Evolutionary conservation across 495 filamentous ascomycete species (phyloP).

Genomic region (Cudoniella acicularis): DNA sequence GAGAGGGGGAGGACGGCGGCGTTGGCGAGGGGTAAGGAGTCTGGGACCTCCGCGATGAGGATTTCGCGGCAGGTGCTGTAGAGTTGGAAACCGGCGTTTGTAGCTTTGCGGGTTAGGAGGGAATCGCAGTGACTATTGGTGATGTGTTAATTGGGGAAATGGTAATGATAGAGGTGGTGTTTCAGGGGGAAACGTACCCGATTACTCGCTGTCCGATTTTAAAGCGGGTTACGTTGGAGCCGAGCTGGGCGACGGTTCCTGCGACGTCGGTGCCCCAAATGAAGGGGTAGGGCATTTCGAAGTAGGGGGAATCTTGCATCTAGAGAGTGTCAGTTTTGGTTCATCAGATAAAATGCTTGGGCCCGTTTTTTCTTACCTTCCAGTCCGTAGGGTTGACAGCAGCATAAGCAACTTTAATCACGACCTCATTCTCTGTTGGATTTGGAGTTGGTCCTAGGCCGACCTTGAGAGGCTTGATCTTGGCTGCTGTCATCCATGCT

Average conservation of each 20-base stretch:
- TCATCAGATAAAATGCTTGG: too few relatives aligned
- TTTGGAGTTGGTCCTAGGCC: not conserved
- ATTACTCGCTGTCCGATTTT: slow-evolving; percentile 17
- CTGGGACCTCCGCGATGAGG: slow-evolving; percentile 30
- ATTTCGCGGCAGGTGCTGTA: slow-evolving; percentile 11
- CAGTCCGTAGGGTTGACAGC: slow-evolving; percentile 19
- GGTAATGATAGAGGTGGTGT: not conserved
- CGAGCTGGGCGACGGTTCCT: slow-evolving; percentile 29
- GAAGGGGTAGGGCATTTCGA: slow-evolving; percentile 4
- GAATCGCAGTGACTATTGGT: slow-evolving; percentile 8
- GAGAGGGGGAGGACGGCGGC: slow-evolving; percentile 40
- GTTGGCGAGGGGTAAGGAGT: slow-evolving; percentile 30
- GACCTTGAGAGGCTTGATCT: not conserved
- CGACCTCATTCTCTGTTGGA: slow-evolving; percentile 10
- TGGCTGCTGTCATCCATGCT: slow-evolving; percentile 6
- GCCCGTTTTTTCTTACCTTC: slow-evolving; percentile 5
- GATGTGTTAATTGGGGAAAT: not conserved
- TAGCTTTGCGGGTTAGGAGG: not conserved
- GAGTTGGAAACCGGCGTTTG: slow-evolving; percentile 5
- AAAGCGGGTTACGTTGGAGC: slow-evolving; percentile 24
- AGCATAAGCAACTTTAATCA: slow-evolving; percentile 13
- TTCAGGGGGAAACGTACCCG: not conserved
- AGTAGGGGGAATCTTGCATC: slow-evolving; percentile 14
- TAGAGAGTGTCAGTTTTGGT: too few relatives aligned
- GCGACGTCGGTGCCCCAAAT: slow-evolving; percentile 33